Evolutionary conservation across 495 filamentous ascomycete species (phyloP).

Genomic region (Aspergillus sparsus): DNA sequence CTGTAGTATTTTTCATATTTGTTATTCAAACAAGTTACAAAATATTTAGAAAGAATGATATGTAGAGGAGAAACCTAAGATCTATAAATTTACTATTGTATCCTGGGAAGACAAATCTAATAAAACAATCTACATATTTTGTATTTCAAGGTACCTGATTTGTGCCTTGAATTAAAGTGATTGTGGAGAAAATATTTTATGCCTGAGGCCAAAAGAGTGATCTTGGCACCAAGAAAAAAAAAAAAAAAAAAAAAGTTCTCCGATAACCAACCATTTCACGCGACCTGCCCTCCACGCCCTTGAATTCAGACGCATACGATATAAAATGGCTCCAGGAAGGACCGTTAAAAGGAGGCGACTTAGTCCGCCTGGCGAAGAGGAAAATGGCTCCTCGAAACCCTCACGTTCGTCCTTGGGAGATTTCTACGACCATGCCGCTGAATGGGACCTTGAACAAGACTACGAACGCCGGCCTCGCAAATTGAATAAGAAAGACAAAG

Average conservation of each 20-base stretch:
- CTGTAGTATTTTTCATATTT: no score
- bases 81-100: no score
- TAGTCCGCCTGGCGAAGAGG: conserved; percentile 50
- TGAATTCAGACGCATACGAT: conserved; percentile 11
- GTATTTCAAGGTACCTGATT: no score
- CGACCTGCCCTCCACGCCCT: conserved; percentile 28
- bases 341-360: conserved; percentile 56
- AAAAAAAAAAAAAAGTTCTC: conserved; percentile 29
- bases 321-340: conserved; percentile 50
- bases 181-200: not conserved
- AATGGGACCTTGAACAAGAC: conserved; percentile 88
- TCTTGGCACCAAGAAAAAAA: conserved; percentile 27
- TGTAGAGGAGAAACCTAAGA: no score
- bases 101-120: no score
- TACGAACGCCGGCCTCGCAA: conserved; percentile 83
- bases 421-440: conserved; percentile 45
- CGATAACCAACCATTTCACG: conserved; percentile 7
- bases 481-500: conserved; percentile 65
- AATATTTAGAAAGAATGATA: no score
- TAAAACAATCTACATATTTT: no score
- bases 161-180: no score
- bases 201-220: conserved; percentile 15
- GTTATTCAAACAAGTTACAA: no score
- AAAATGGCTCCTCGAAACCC: conserved; percentile 37
- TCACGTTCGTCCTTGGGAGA: conserved; percentile 31